phyloP scores from a whole-genome alignment of 805 yeast species.

The Ogataea pini region DNA sequence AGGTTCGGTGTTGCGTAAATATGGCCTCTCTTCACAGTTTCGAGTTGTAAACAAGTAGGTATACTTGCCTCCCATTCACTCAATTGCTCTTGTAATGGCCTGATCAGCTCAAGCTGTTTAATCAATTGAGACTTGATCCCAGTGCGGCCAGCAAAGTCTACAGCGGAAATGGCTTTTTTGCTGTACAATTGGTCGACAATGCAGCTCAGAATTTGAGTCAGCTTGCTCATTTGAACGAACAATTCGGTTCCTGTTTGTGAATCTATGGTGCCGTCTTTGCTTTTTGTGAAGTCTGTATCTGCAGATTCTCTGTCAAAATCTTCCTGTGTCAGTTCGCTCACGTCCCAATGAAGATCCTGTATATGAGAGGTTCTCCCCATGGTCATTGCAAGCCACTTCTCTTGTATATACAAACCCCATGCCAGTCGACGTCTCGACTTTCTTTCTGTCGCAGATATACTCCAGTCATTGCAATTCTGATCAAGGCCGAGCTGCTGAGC shows the following conservation, averaged over 20 bases:
- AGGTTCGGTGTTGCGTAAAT: slow-evolving; percentile 21
- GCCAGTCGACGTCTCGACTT: slow-evolving; percentile 47
- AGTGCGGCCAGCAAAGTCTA: neutral
- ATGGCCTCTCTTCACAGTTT: slow-evolving; percentile 19
- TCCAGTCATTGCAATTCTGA: slow-evolving; percentile 47
- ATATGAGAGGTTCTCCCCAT: slow-evolving; percentile 48
- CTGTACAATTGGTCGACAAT: slow-evolving; percentile 14
- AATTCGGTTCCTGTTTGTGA: slow-evolving; percentile 14
- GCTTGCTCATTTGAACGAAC: slow-evolving; percentile 18
- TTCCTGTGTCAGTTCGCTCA: slow-evolving; percentile 39
- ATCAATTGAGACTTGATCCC: slow-evolving; percentile 8
- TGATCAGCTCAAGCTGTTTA: slow-evolving; percentile 10
- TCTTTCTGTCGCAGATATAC: slow-evolving; percentile 47
- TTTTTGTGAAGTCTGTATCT: slow-evolving; percentile 36
- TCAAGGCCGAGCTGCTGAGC: slow-evolving; percentile 51
- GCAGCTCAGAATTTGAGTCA: slow-evolving; percentile 15
- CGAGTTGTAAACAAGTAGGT: slow-evolving; percentile 12
- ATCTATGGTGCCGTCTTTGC: slow-evolving; percentile 19
- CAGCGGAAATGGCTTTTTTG: neutral
- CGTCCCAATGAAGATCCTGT: slow-evolving; percentile 43
- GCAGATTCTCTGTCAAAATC: slow-evolving; percentile 50
- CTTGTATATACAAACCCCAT: slow-evolving; percentile 52
- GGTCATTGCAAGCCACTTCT: slow-evolving; percentile 47
- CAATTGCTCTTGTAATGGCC: slow-evolving; percentile 15
- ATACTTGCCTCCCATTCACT: slow-evolving; percentile 18